phyloP scores from a whole-genome alignment of 352 stramenopile species.

The Achlya hypogyna region DNA sequence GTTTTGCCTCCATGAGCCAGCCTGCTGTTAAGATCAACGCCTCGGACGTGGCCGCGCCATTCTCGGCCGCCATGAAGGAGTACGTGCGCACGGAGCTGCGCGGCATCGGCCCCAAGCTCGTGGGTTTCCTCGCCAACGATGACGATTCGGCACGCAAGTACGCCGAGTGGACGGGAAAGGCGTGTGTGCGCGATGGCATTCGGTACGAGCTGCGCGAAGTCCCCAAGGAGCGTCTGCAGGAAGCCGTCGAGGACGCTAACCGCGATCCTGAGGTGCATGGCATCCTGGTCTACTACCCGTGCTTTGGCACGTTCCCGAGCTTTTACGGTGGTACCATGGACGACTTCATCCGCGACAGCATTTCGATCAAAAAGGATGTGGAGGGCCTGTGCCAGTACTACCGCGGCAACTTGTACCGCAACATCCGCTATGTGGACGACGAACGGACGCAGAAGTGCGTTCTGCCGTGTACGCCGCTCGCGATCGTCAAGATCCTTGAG shows the following conservation, averaged over 20 bases:
- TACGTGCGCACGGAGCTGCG: conserved; percentile 72
- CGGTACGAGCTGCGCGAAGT: conserved; percentile 93
- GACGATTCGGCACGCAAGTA: conserved; percentile 94
- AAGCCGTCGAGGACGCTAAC: conserved; percentile 90
- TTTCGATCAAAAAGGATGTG: conserved; percentile 96
- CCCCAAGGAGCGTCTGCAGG: conserved; percentile 89
- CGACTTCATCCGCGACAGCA: conserved; percentile 95
- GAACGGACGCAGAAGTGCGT: conserved; percentile 90
- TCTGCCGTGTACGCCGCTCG: conserved; percentile 94
- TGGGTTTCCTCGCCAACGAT: conserved; percentile 91
- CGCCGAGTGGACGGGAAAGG: conserved; percentile 94
- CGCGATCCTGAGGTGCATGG: conserved; percentile 90
- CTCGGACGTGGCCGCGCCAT: conserved; percentile 75
- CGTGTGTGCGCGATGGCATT: conserved; percentile 92
- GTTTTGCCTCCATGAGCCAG: conserved; percentile 10
- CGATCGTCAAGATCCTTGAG: conserved; percentile 93
- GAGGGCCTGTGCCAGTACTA: conserved; percentile 95
- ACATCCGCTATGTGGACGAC: conserved; percentile 93
- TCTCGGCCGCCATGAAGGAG: conserved; percentile 71
- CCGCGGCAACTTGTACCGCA: conserved; percentile 94
- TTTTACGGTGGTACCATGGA: conserved; percentile 96
- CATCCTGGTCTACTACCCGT: conserved; percentile 98
- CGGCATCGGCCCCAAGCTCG: conserved; percentile 76
- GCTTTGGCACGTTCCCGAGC: conserved; percentile 93
- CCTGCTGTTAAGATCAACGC: conserved; percentile 60